phyloP scores from a whole-genome alignment of 345 rosid species.

The Heritiera fomes region DNA sequence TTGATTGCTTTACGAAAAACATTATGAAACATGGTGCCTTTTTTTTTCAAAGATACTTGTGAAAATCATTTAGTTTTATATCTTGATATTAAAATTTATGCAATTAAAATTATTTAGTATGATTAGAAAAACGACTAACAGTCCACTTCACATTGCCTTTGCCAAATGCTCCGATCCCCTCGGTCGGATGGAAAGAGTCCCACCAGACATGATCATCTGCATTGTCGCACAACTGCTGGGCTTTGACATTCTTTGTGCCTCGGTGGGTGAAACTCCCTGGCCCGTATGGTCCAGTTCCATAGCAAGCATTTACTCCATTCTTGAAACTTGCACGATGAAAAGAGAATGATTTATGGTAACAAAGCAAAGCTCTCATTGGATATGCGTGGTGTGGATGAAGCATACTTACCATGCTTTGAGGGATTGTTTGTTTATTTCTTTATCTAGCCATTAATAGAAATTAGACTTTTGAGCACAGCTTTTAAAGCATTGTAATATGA shows the following conservation, averaged over 20 bases:
- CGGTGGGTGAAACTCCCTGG: conserved; percentile 40
- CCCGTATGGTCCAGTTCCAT: conserved; percentile 48
- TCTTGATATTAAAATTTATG: no score
- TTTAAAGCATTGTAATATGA: conserved; percentile 48
- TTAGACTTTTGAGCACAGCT: conserved; percentile 38
- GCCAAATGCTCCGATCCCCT: conserved; percentile 19
- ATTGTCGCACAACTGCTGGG: conserved; percentile 39
- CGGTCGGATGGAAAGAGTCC: conserved; percentile 58
- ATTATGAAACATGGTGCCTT: no score
- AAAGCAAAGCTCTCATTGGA: not conserved
- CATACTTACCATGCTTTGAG: conserved; percentile 35
- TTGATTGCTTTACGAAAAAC: no score
- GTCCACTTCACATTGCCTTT: no score
- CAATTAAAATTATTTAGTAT: no score
- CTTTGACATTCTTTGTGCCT: conserved; percentile 31
- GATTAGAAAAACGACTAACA: no score
- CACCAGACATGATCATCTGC: conserved; percentile 46
- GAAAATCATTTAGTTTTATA: no score
- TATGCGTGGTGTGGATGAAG: not conserved
- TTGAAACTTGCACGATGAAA: conserved; percentile 40
- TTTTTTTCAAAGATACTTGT: no score
- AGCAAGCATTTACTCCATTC: conserved; percentile 51
- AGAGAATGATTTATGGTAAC: not conserved
- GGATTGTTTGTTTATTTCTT: conserved; percentile 39
- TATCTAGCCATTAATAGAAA: conserved; percentile 41